Conservation (phyloP, 2,329 filamentous ascomycete genomes). For the Dryadomyces sulphureus region DNA sequence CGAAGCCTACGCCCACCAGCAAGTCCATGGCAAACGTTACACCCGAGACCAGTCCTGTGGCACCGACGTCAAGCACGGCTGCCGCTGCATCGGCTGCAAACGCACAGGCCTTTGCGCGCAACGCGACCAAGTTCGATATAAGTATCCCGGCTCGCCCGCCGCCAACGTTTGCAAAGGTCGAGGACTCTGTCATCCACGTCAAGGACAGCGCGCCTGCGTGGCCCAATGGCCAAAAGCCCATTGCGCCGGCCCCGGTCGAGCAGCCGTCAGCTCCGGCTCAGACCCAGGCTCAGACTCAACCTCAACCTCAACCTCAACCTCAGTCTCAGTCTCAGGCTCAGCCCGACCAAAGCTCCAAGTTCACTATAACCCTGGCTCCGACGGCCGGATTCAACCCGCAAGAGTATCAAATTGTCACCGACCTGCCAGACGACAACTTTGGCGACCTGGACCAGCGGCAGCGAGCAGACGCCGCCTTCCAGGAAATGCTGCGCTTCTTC, state of each 20-base stretch:
- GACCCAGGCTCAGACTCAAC: too few species aligned
- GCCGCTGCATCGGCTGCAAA: slow-evolving; percentile 8
- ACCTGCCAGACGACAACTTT: slow-evolving; percentile 34
- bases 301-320: too few species aligned
- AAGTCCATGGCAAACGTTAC: slow-evolving; percentile 11
- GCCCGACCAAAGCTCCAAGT: slow-evolving; percentile 12
- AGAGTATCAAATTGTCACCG: slow-evolving; percentile 35
- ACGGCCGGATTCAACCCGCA: slow-evolving; percentile 29
- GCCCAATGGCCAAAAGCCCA: neutral
- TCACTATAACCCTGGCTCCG: slow-evolving; percentile 33
- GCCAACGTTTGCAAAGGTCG: neutral
- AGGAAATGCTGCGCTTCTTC: slow-evolving; percentile 55
- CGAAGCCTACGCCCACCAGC: slow-evolving; percentile 9
- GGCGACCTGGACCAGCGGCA: slow-evolving; percentile 65
- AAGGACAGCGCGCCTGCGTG: neutral
- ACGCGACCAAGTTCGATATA: slow-evolving; percentile 29
- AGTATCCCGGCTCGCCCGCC: slow-evolving; percentile 22
- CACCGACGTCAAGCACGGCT: slow-evolving; percentile 4
- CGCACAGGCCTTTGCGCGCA: slow-evolving; percentile 19
- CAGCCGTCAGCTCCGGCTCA: neutral
- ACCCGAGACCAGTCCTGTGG: slow-evolving; percentile 8
- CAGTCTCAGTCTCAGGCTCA: too few species aligned
- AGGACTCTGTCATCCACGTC: neutral
- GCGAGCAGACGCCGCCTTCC: slow-evolving; percentile 59
- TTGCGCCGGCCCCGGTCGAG: neutral